These are phyloP conservation scores for Pseudevernia furfuracea DNA, from an alignment of 495 filamentous ascomycete genomes.

Conservation along the genomic window DNA sequence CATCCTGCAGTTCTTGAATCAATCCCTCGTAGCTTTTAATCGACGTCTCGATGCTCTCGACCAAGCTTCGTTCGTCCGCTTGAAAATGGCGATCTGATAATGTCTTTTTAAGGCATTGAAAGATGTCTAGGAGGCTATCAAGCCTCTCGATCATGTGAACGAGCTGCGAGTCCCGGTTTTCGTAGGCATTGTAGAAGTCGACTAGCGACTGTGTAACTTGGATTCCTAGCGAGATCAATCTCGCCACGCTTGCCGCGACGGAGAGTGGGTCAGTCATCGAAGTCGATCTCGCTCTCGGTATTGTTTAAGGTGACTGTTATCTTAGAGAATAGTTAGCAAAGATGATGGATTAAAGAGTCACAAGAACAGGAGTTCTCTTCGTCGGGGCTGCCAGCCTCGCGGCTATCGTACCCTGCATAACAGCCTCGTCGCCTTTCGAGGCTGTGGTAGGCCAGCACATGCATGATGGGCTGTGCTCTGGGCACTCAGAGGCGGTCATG, in stretches of 20 bases:
- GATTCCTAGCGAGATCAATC: constrained; percentile 31
- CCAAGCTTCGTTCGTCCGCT: constrained; percentile 24
- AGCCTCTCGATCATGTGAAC: constrained; percentile 20
- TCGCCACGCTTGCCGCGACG: constrained; percentile 27
- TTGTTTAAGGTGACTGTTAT: too few species aligned
- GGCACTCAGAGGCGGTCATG: too few species aligned
- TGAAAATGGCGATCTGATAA: constrained; percentile 24
- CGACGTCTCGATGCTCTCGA: constrained; percentile 25
- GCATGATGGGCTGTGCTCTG: neutral
- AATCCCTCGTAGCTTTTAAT: constrained; percentile 26
- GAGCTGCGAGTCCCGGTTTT: constrained; percentile 22
- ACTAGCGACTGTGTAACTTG: constrained; percentile 28
- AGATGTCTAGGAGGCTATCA: constrained; percentile 21
- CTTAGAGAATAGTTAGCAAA: too few species aligned
- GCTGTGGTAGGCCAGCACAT: too few species aligned
- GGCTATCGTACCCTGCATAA: too few species aligned
- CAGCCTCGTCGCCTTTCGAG: too few species aligned
- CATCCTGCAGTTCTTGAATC: constrained; percentile 30
- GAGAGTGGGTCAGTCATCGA: constrained; percentile 31
- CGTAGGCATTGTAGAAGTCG: constrained; percentile 30
- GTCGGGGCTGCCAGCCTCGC: too few species aligned
- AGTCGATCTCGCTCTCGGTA: too few species aligned
- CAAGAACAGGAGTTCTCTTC: too few species aligned
- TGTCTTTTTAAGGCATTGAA: constrained; percentile 23
- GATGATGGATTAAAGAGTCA: too few species aligned